Base-by-base conservation (phyloP, 169 alveolate genomes). In the Babesia divergens region DNA sequence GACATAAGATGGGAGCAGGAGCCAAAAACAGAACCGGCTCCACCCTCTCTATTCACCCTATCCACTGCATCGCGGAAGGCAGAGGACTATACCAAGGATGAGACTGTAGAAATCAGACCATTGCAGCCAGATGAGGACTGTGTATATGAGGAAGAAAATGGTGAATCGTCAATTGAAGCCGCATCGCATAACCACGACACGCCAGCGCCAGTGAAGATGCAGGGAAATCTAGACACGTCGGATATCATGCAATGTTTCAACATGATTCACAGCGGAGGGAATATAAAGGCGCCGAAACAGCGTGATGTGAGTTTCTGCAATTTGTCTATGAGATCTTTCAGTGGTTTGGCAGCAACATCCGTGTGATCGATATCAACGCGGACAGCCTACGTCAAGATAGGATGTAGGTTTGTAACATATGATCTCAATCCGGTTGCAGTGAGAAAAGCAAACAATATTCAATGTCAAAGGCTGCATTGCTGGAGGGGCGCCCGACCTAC, bases 331-430 rank as follows among this genome's bases (percentile, higher is more conserved):
- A 18, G n/a, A 6, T 9, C 11, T 28, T 31, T 16, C 54, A 75
- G 80, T 75, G 85, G 85, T 42, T 58, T 20, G 85, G 71, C 37
- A 29, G 69, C 40, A 34, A 65, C 20, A 58, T 75, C 6, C 51
- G 51, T 7, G 62, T 75, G 7, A 67, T 50, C 37, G 85, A 75
- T 8, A 62, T 75, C 31, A 64, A 75, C 2, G 85, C 85, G 4
- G 85, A 75, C 52, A 72, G 65, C 60, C 58, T 74, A 11, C 67
- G 79, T 26, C 38, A 65, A 64, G 51, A 60, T 22, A 65, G 38
- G 24, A 26, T 34, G 84, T 74, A 32, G 2, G 70, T 62, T 37
- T 40, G 44, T 7, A n/a, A n/a, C n/a, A 7, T 2, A 1, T 37
- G 37, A 0, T 59, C 13, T 38, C 2, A 3, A 18, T 24, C 43